A percentile compares a stretch with the other conserved stretches of the same genome.
Conservation (phyloP, 495 filamentous ascomycete genomes). For the Lentithecium fluviatile region DNA sequence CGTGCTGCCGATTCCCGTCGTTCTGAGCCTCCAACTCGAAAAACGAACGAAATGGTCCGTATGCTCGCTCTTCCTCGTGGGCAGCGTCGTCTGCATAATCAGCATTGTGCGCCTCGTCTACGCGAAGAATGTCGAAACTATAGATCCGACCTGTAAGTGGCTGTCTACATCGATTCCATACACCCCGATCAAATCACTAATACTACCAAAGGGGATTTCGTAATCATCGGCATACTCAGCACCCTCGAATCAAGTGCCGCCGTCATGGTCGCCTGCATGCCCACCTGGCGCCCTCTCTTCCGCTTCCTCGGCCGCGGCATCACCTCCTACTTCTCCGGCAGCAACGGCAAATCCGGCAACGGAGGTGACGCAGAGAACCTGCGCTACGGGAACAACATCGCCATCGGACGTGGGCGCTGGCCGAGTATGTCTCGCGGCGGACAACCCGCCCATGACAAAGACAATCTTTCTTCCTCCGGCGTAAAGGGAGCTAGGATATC, state of each 20-base stretch:
- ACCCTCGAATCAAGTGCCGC: conserved; percentile 11
- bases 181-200: background rate
- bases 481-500: background rate
- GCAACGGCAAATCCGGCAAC: too few species aligned
- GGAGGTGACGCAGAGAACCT: too few species aligned
- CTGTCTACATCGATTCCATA: background rate
- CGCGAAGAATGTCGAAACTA: conserved; percentile 5
- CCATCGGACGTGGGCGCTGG: background rate
- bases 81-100: conserved; percentile 15
- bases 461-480: background rate
- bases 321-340: too few species aligned
- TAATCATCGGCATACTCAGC: conserved; percentile 6
- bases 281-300: conserved; percentile 27
- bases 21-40: conserved; percentile 33
- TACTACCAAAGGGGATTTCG: conserved; percentile 14
- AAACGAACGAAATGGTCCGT: conserved; percentile 31
- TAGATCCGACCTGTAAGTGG: conserved; percentile 19
- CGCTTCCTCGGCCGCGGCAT: conserved; percentile 11
- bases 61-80: conserved; percentile 20
- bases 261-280: conserved; percentile 27
- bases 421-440: too few species aligned
- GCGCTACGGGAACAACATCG: background rate
- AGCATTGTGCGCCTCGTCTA: conserved; percentile 16
- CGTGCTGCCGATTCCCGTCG: conserved; percentile 36
- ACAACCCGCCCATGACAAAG: background rate